A percentile compares a stretch with the other conserved stretches of the same genome.
Evolutionary conservation across 495 filamentous ascomycete species (phyloP).

Genomic region (Podospora didyma): DNA sequence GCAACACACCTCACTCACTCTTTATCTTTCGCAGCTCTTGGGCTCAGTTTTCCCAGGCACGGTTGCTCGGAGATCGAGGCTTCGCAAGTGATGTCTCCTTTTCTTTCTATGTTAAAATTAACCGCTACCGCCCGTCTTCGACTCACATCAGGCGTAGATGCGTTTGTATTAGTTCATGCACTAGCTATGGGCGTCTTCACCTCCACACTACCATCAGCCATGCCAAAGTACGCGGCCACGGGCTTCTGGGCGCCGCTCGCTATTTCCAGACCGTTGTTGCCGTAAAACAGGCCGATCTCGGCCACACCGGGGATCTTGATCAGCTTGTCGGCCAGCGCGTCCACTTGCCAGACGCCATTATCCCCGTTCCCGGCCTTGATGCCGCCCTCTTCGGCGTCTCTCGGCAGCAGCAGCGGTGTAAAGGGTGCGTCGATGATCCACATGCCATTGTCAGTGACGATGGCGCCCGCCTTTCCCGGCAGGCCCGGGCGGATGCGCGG

Average conservation of each 20-base stretch:
- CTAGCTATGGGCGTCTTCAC: slow-evolving; percentile 48
- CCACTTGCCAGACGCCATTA: slow-evolving; percentile 71
- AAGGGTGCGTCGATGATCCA: slow-evolving; percentile 94
- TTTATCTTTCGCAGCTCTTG: too few relatives aligned
- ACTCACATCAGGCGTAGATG: too few relatives aligned
- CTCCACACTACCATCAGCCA: slow-evolving; percentile 55
- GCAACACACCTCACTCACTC: too few relatives aligned
- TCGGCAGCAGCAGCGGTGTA: slow-evolving; percentile 57
- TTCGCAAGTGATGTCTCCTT: too few relatives aligned
- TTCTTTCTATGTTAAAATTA: too few relatives aligned
- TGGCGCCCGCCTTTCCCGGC: slow-evolving; percentile 68
- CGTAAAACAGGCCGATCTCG: slow-evolving; percentile 88
- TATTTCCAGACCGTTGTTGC: slow-evolving; percentile 67
- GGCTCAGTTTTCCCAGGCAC: too few relatives aligned
- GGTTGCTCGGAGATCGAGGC: too few relatives aligned
- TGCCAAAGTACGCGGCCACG: slow-evolving; percentile 90
- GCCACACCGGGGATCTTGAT: slow-evolving; percentile 83
- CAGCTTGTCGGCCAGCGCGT: slow-evolving; percentile 63
- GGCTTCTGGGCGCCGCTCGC: slow-evolving; percentile 77
- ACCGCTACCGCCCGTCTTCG: too few relatives aligned
- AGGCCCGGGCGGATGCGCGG: slow-evolving; percentile 66
- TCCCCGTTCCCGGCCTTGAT: slow-evolving; percentile 41
- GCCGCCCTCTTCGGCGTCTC: slow-evolving; percentile 45
- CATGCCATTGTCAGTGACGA: slow-evolving; percentile 91
- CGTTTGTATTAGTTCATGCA: slow-evolving; percentile 4